Evolutionary conservation across 495 filamentous ascomycete genomes (phyloP).

Genomic region (Trichoderma reesei): DNA sequence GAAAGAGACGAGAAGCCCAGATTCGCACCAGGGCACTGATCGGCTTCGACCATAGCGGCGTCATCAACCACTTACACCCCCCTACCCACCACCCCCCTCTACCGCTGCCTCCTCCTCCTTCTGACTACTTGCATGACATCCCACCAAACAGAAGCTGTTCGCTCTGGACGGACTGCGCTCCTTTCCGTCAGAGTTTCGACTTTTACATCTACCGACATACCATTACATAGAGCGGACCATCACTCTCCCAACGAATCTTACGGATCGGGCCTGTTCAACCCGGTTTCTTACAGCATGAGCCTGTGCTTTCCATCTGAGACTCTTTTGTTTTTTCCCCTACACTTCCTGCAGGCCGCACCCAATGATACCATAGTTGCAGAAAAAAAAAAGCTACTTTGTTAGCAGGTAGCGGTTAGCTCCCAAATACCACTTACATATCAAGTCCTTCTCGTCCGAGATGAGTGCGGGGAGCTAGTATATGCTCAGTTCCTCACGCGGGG

Average conservation of each 20-base stretch:
- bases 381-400: too few relatives aligned
- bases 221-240: neutral
- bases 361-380: neutral
- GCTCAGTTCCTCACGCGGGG: too few relatives aligned
- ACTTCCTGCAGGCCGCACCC: neutral
- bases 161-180: neutral
- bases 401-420: too few relatives aligned
- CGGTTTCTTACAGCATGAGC: neutral
- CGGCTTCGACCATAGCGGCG: neutral
- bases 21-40: neutral
- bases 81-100: neutral
- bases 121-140: neutral
- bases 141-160: neutral
- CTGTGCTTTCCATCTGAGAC: neutral
- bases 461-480: too few relatives aligned
- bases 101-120: neutral
- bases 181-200: neutral
- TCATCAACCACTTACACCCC: neutral
- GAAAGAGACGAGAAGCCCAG: neutral
- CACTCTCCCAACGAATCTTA: neutral
- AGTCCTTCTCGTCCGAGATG: too few relatives aligned
- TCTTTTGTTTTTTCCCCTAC: neutral
- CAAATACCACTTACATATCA: too few relatives aligned
- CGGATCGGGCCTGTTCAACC: neutral
- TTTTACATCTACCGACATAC: constrained; percentile 6